Evolutionary conservation across 805 yeast species (phyloP).

Genomic region (Yarrowia osloensis): DNA sequence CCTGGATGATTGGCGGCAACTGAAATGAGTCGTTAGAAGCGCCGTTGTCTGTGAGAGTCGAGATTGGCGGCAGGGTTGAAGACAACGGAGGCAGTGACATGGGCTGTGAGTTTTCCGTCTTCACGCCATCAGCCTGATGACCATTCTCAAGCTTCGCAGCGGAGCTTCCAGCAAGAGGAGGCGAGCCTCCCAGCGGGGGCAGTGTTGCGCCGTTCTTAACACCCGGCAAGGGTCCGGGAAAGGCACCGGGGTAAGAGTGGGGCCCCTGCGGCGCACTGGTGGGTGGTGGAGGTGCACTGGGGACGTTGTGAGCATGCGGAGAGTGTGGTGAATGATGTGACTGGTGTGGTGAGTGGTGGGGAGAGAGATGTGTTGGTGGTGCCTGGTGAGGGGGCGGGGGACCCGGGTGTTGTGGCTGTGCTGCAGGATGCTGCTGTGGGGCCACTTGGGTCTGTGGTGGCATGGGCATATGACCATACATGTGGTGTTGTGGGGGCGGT

Average conservation of each 20-base stretch:
- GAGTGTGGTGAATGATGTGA: neutral
- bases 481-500: neutral
- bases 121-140: neutral
- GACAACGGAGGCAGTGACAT: neutral
- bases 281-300: neutral
- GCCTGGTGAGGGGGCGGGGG: neutral
- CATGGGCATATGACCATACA: constrained; percentile 13
- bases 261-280: neutral
- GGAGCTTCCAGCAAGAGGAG: neutral
- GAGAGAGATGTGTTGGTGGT: neutral
- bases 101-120: neutral
- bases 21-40: constrained; percentile 16
- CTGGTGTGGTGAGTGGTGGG: neutral
- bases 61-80: neutral
- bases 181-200: neutral
- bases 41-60: neutral
- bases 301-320: neutral
- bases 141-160: neutral
- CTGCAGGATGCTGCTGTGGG: neutral
- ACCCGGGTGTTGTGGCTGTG: constrained; percentile 4
- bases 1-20: constrained; percentile 27
- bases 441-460: neutral
- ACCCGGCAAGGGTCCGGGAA: neutral
- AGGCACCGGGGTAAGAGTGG: neutral
- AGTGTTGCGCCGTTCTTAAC: neutral